Percentiles rank a stretch among this genome's conserved stretches.
phyloP scores from a whole-genome alignment of 352 stramenopile genomes.

The Phytophthora meadii region DNA sequence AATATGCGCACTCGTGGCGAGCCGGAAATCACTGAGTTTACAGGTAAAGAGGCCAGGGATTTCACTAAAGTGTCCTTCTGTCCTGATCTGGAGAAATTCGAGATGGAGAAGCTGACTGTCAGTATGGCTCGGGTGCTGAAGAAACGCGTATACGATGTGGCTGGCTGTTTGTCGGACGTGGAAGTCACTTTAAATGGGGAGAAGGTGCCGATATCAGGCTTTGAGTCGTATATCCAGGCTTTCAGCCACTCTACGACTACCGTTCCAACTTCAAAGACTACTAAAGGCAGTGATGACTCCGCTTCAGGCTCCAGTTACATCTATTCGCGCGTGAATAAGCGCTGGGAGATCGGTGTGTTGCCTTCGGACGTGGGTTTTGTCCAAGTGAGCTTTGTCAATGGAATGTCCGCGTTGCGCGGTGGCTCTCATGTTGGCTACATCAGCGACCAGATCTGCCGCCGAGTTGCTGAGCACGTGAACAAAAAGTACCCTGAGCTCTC shows the following conservation, averaged over 20 bases:
- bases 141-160: slow-evolving; percentile 99
- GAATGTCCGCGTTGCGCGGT: slow-evolving; percentile 97
- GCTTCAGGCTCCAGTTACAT: slow-evolving; percentile 80
- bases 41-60: slow-evolving; percentile 84
- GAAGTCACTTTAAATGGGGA: slow-evolving; percentile 94
- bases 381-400: slow-evolving; percentile 99
- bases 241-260: slow-evolving; percentile 80
- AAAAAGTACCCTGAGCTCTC: slow-evolving; percentile 96
- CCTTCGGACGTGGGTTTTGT: slow-evolving; percentile 93
- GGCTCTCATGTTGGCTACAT: slow-evolving; percentile 96
- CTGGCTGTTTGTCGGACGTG: slow-evolving; percentile 94
- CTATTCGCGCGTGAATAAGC: slow-evolving; percentile 94
- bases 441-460: slow-evolving; percentile 78
- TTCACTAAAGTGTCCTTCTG: slow-evolving; percentile 98
- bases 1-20: slow-evolving; percentile 96
- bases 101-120: slow-evolving; percentile 94
- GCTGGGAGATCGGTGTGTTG: slow-evolving; percentile 96
- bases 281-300: slow-evolving; percentile 60
- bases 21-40: slow-evolving; percentile 83
- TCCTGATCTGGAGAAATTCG: slow-evolving; percentile 96
- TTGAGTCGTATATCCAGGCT: slow-evolving; percentile 96
- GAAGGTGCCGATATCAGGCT: slow-evolving; percentile 90
- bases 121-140: slow-evolving; percentile 95
- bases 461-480: slow-evolving; percentile 95
- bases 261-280: neutral